Percentiles rank a stretch among this genome's conserved stretches.
phyloP scores from a whole-genome alignment of 2,329 filamentous ascomycete genomes.

The Endoconidiophora laricicola region DNA sequence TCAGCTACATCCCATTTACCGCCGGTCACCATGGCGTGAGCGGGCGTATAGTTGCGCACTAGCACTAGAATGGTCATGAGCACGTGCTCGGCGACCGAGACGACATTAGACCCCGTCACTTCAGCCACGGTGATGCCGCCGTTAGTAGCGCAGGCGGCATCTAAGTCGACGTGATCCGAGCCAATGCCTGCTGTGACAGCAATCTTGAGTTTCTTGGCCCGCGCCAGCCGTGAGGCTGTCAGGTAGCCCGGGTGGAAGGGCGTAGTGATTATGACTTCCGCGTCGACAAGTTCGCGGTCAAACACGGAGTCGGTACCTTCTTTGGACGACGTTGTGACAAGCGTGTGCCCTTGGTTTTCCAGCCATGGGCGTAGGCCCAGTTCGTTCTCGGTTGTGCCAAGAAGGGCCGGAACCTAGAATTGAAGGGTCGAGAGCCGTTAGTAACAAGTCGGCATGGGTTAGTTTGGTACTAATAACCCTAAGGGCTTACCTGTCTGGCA shows the following conservation, averaged over 20 bases:
- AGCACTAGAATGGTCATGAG: conserved; percentile 96
- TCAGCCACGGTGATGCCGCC: conserved; percentile 93
- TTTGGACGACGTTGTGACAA: conserved; percentile 96
- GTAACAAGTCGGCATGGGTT: not conserved
- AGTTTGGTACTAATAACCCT: not conserved
- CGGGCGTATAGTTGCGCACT: conserved; percentile 95
- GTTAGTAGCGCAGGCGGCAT: conserved; percentile 96
- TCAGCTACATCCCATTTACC: conserved; percentile 94
- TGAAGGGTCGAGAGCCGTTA: conserved; percentile 1
- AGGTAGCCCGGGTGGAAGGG: conserved; percentile 99
- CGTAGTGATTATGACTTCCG: conserved; percentile 97
- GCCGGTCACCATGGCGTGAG: conserved; percentile 77
- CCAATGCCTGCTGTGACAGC: conserved; percentile 95
- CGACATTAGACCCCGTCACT: conserved; percentile 95
- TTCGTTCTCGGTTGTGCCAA: conserved; percentile 97
- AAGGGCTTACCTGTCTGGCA: conserved; percentile 55
- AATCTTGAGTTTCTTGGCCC: conserved; percentile 97
- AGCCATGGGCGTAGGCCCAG: conserved; percentile 95
- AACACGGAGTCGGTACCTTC: conserved; percentile 86
- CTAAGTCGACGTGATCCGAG: conserved; percentile 93
- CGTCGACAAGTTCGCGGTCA: conserved; percentile 88
- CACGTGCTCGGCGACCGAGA: conserved; percentile 97
- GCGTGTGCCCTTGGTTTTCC: conserved; percentile 88
- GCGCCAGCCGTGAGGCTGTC: conserved; percentile 84
- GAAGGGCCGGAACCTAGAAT: conserved; percentile 53